A percentile compares a stretch with the other conserved stretches of the same genome.
phyloP scores from a whole-genome alignment of 83 land plant genomes.

The Thuja plicata region DNA sequence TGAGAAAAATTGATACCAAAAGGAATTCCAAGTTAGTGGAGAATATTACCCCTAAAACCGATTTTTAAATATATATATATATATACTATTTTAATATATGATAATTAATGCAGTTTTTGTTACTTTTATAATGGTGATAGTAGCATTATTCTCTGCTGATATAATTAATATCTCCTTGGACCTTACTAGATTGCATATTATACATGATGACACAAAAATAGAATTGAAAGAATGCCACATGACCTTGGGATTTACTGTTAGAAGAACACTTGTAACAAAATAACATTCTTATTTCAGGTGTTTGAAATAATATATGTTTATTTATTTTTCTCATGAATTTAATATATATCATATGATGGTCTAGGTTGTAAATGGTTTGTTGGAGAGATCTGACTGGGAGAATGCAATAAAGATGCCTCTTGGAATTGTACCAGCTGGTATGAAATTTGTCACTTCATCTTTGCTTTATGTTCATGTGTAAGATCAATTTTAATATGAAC shows the following conservation, averaged over 20 bases:
- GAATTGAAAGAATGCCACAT: not conserved
- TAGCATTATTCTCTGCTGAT: not conserved
- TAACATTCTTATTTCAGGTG: not conserved
- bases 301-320: not conserved
- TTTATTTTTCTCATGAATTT: not conserved
- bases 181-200: not conserved
- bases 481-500: not conserved
- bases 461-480: not conserved
- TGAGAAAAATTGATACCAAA: not conserved
- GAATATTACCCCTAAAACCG: not conserved
- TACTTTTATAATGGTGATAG: not conserved
- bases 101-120: not conserved
- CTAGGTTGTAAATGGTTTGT: constrained; percentile 93
- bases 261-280: not conserved
- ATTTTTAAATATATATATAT: not conserved
- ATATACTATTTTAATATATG: not conserved
- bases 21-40: not conserved
- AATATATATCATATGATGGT: constrained; percentile 25
- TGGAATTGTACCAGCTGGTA: constrained; percentile 94
- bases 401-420: constrained; percentile 83
- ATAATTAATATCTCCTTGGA: not conserved
- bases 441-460: constrained; percentile 7
- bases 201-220: not conserved
- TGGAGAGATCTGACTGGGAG: constrained; percentile 85
- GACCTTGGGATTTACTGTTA: not conserved